Conservation (phyloP, 2,329 filamentous ascomycete genomes). For the Fusarium napiforme region DNA sequence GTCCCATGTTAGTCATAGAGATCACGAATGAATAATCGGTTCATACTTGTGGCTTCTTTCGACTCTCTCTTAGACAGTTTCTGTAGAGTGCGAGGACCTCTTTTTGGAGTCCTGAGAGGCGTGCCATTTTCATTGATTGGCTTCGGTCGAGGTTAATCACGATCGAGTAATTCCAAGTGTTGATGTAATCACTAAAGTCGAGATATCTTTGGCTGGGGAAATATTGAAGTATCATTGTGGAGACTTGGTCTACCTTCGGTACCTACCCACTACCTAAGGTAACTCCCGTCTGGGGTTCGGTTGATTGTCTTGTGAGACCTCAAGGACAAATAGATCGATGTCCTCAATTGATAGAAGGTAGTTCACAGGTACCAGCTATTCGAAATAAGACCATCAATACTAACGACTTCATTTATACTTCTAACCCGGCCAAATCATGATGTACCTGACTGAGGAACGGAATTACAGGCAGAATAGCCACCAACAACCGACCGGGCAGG, state of each 20-base stretch:
- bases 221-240: slow-evolving; percentile 22
- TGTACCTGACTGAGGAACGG: neutral
- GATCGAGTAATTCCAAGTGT: neutral
- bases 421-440: neutral
- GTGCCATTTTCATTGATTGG: slow-evolving; percentile 33
- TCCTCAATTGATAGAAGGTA: neutral
- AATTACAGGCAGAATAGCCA: neutral
- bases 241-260: neutral
- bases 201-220: neutral
- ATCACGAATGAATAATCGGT: neutral
- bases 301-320: neutral
- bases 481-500: neutral
- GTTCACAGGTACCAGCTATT: no score
- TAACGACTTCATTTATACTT: neutral
- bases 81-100: slow-evolving; percentile 90
- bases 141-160: neutral
- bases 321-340: neutral
- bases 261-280: neutral
- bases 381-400: no score
- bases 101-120: slow-evolving; percentile 85
- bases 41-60: slow-evolving; percentile 79
- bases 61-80: slow-evolving; percentile 82
- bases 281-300: neutral
- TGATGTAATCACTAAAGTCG: slow-evolving; percentile 15
- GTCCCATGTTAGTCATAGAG: slow-evolving; percentile 26